Conservation (phyloP, 2,329 filamentous ascomycete species). For the Leptographium wingfieldii region DNA sequence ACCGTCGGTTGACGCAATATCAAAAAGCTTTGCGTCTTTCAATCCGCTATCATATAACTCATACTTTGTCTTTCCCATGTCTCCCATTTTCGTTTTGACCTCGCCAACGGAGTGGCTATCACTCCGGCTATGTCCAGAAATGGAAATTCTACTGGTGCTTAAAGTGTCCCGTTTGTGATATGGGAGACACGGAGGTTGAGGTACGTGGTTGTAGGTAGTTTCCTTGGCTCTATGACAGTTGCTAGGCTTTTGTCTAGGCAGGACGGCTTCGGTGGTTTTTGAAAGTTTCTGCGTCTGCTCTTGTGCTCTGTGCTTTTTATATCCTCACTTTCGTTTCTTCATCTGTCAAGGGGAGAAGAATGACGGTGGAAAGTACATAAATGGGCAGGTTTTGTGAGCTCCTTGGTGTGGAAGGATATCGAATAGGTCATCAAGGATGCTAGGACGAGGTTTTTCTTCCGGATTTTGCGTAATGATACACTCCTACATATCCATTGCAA, state of each 20-base stretch:
- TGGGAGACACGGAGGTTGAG: neutral
- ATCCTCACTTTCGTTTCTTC: neutral
- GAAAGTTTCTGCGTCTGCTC: neutral
- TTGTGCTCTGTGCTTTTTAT: neutral
- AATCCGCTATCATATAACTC: conserved; percentile 1
- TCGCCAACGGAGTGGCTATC: neutral
- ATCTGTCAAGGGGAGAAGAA: neutral
- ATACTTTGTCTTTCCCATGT: neutral
- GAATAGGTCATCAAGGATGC: neutral
- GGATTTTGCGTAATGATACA: neutral
- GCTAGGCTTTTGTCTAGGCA: neutral
- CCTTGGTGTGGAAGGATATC: neutral
- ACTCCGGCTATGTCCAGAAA: neutral
- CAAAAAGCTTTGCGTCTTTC: conserved; percentile 1
- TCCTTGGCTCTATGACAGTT: neutral
- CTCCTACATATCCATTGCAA: neutral
- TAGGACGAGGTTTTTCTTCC: neutral
- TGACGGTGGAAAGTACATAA: neutral
- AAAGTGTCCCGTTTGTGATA: neutral
- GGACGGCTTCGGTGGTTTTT: neutral
- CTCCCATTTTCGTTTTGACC: neutral
- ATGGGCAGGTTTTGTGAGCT: neutral
- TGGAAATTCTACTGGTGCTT: neutral
- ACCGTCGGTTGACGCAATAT: neutral
- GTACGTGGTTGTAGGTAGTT: neutral